Base-by-base conservation (phyloP, 129 eudicot genomes). In the Tagetes patula region DNA sequence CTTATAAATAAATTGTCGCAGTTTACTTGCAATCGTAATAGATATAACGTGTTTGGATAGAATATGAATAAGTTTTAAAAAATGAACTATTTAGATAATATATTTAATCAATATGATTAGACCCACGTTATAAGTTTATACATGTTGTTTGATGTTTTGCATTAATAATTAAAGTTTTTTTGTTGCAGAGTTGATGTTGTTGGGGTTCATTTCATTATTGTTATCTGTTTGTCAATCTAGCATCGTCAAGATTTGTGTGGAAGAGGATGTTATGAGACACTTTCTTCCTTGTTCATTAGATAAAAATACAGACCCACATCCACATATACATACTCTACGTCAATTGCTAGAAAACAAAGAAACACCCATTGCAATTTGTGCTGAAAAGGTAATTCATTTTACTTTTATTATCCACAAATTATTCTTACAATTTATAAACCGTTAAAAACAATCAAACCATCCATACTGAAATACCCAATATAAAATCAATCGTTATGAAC, bases 131-230 rank as follows among this genome's bases (percentile, higher is more conserved):
- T 6, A 11, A 32, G 34, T 59, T 9, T 1, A 58, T n/a, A 0
- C 64, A 10, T 32, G 14, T 9, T 3, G n/a, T 58, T 8, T 58
- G 8, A 7, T 32, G 64, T 2, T 31, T 8, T 31, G 30, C 12
- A 31, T 56, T 27, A 30, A 13, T 31, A 20, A 20, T 56, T 56
- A 8, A 8, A 5, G 8, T 10, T 40, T 27, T 38, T 37, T 69
- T 71, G 65, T 2, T 77, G 84, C 84, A 94, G 98, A 94, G 76
- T 86, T 93, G 96, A 93, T 93, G 98, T 79, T 93, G 27, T 72
- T 93, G 78, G 98, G 98, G 71, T 93, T 93, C 75, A 77, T 93
- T 67, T 93, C 96, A 9, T 84, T 93, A 32, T 75, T 93, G 73
- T 54, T 93, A 71, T 87, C 98, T n/a, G 98, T 93, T 50, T 87